Base-by-base conservation (phyloP, 192 early-diverging fungal species). In the Spizellomyces sp. region DNA sequence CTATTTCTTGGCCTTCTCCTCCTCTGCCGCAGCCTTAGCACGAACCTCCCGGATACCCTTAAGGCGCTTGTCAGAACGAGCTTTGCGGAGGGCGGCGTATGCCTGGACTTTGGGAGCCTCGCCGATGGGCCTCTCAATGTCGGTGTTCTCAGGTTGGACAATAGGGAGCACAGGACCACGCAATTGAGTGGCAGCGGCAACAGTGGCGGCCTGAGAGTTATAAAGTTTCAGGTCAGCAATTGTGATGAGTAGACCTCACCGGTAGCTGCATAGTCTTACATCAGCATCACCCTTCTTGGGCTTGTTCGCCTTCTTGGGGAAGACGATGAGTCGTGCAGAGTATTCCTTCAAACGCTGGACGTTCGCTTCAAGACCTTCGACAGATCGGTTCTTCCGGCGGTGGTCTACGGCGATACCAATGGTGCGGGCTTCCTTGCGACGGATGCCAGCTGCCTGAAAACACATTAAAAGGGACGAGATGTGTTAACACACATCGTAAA, bases 361-460 rank as follows among this genome's bases (percentile, higher is more conserved):
- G 81, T 98, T 99, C 69, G 93, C 81, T 68, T 90, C 79, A 59
- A 99, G 88, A n/a, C 93, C 91, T 83, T 99, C 96, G 77, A 91
- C 88, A 68, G 93, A 95, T 80, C 93, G 88, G 93, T 96, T 96
- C 84, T 91, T 90, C 75, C 96, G 90, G 70, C 96, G 94, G 87
- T 94, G 91, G 86, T 99, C 96, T 66, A 99, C 94, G 60, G 96
- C 85, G 78, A 99, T 93, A 77, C 97, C 97, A 76, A 99, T 91
- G 75, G 92, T 88, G 71, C 85, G 88, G 72, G 97, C 97, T 81
- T 94, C 89, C 88, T 96, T 96, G 85, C 91, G 87, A 74, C 88
- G 80, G 81, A 99, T 83, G 71, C 95, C 95, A 70, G 95, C 96
- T 69, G 86, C 94, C 92, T 92, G 27, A 36, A 36, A 36, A 36